These are phyloP conservation scores for Geranium incanum DNA, from an alignment of 441 rosid genomes.

Conservation along the genomic window DNA sequence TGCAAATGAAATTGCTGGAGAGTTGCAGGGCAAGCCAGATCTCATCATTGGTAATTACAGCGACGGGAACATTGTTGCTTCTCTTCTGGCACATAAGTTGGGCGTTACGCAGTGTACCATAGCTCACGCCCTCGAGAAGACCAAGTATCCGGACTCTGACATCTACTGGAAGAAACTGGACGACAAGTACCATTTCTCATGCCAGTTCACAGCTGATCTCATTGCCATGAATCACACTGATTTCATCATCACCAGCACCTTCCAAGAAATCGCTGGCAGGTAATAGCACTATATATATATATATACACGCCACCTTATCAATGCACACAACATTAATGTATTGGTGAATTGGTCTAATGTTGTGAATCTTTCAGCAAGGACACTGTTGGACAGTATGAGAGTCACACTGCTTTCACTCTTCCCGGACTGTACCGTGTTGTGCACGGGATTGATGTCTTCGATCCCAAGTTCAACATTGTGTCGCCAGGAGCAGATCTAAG, in stretches of 20 bases:
- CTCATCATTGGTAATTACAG: conserved; percentile 92
- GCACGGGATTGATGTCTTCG: conserved; percentile 86
- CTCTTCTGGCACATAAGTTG: conserved; percentile 76
- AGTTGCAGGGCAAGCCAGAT: conserved; percentile 92
- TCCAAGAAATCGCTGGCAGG: conserved; percentile 99
- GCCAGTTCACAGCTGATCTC: conserved; percentile 93
- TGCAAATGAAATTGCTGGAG: conserved; percentile 70
- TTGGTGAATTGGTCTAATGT: background rate
- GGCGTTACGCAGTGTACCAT: conserved; percentile 97
- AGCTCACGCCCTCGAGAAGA: conserved; percentile 94
- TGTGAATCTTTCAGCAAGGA: conserved; percentile 61
- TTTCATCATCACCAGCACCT: conserved; percentile 94
- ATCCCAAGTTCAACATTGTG: conserved; percentile 93
- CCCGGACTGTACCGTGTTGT: conserved; percentile 93
- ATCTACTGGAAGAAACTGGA: conserved; percentile 90
- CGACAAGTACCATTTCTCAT: conserved; percentile 88
- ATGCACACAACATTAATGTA: too few species aligned
- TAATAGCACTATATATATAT: conserved; percentile 10
- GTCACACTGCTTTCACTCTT: conserved; percentile 90
- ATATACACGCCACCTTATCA: too few species aligned
- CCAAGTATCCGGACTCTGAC: conserved; percentile 88
- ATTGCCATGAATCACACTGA: conserved; percentile 94
- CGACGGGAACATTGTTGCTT: conserved; percentile 93
- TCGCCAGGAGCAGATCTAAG: conserved; percentile 91
- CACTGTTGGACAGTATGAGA: conserved; percentile 89